Evolutionary conservation across 2,329 filamentous ascomycete genomes (phyloP), one percentile per base, ranked within the genome.

Genomic region (Tolypocladium guangdongense): DNA sequence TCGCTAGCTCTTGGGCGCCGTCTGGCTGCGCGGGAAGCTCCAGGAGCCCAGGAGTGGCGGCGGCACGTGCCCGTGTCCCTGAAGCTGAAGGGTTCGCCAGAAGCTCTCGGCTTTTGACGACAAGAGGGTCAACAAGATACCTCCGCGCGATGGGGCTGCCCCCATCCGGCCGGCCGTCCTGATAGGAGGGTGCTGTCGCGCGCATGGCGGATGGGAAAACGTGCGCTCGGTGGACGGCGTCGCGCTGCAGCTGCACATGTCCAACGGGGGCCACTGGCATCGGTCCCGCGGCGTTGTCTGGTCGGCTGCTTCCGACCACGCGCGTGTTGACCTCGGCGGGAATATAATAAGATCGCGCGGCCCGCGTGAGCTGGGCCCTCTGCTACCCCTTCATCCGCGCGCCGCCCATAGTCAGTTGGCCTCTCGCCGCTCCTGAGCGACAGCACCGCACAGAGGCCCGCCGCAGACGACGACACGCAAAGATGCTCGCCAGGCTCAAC

Each of bases 401-500:
- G 47, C 12, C 32, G 8, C 18, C 43, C 4, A 20, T 20, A 32
- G 18, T 12, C 24, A n/a, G 12, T 12, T 27, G 48, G 48, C 35
- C 35, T 32, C 35, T 32, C 11, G 18, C 27, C 27, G 8, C 27
- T 32, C 18, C 27, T 12, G 18, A 20, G 16, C 20, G 16, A n/a
- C 12, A 27, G n/a, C 43, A 46, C 16, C 24, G 24, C 43, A 11
- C 24, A 45, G 41, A 45, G 7, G 41, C 41, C 10, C 24, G 10
- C 7, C 24, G 16, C 24, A 30, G 27, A 46, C 43, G 24, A n/a
- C 39, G 20, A 51, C 16, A 39, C 22, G 11, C 39, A 47, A 43
- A n/a, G 51, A 72, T 69, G 63, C 63, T 71, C 60, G 65, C 64
- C 59, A 73, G 68, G 63, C 57, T 72, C 59, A 67, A 63, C 59